A percentile compares a stretch with the other conserved stretches of the same genome.
These are phyloP conservation scores for Aegilops speltoides DNA, from an alignment of 176 grass and related monocot genomes.

Conservation along the genomic window DNA sequence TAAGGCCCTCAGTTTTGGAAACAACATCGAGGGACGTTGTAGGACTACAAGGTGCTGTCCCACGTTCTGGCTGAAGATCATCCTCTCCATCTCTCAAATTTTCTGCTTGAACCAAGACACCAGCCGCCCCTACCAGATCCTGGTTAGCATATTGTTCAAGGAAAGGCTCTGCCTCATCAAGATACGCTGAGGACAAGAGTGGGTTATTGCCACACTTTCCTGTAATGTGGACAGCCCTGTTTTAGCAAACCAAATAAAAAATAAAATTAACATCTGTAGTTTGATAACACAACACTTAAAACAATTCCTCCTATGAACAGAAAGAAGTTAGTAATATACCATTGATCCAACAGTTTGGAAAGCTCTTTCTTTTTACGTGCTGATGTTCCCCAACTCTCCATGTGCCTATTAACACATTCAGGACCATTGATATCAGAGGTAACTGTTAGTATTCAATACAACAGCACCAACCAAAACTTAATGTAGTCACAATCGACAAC, in stretches of 20 bases:
- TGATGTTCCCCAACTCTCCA: constrained; percentile 92
- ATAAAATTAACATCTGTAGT: not conserved
- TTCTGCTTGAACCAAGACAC: not conserved
- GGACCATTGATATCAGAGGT: constrained; percentile 23
- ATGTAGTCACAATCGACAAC: not conserved
- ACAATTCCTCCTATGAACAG: not conserved
- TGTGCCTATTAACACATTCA: constrained; percentile 57
- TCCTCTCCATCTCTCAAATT: not conserved
- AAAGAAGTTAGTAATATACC: constrained; percentile 48
- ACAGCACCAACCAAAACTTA: not conserved
- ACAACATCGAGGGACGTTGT: not conserved
- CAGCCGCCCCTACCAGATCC: not conserved
- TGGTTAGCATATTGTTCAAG: constrained; percentile 79
- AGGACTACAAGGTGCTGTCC: not conserved
- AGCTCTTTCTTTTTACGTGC: constrained; percentile 68
- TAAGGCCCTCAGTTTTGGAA: not conserved
- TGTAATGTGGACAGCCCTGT: constrained; percentile 75
- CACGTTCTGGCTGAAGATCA: not conserved
- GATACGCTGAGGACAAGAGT: constrained; percentile 67
- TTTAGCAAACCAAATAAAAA: constrained; percentile 16
- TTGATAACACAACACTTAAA: constrained; percentile 12
- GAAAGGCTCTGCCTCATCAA: constrained; percentile 93
- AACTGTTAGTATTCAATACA: constrained; percentile 10
- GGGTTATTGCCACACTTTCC: constrained; percentile 74
- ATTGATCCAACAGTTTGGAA: constrained; percentile 92